Percentiles rank a stretch among this genome's conserved stretches.
Evolutionary conservation across 306 rosid genomes (phyloP).

Genomic region (Rosa lucieae): DNA sequence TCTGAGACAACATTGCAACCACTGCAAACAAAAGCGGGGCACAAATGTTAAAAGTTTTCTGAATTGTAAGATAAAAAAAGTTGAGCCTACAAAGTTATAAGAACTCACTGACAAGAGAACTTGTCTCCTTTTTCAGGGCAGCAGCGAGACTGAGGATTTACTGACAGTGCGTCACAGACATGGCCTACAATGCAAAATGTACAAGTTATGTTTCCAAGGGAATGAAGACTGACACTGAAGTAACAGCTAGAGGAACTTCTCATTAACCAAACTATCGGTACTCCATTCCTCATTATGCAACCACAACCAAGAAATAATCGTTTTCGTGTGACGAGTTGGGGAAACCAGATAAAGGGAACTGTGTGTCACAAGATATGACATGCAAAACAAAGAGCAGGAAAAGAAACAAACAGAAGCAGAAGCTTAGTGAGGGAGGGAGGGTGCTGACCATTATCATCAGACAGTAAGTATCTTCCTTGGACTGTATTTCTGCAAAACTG

Average conservation of each 20-base stretch:
- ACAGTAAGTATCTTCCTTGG: conserved; percentile 75
- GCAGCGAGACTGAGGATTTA: conserved; percentile 67
- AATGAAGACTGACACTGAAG: neutral
- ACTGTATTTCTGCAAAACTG: conserved; percentile 67
- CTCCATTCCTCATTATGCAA: neutral
- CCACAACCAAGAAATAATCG: neutral
- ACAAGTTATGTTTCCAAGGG: neutral
- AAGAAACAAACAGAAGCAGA: neutral
- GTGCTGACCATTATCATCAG: conserved; percentile 69
- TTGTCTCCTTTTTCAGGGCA: conserved; percentile 66
- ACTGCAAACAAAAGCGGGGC: conserved; percentile 37
- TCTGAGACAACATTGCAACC: conserved; percentile 81
- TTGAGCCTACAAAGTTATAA: conserved; percentile 21
- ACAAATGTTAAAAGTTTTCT: conserved; percentile 8
- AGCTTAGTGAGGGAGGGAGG: conserved; percentile 6
- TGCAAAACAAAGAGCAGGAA: neutral
- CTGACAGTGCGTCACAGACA: conserved; percentile 61
- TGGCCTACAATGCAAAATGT: conserved; percentile 50
- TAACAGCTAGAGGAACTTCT: neutral
- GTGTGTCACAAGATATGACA: neutral
- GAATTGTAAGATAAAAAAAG: conserved; percentile 5
- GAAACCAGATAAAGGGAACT: too few species aligned
- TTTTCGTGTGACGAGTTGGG: too few species aligned
- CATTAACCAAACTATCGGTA: too few species aligned
- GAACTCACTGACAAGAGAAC: conserved; percentile 97